Conservation (phyloP, 2,329 filamentous ascomycete genomes). For the Fusarium nelsonii region DNA sequence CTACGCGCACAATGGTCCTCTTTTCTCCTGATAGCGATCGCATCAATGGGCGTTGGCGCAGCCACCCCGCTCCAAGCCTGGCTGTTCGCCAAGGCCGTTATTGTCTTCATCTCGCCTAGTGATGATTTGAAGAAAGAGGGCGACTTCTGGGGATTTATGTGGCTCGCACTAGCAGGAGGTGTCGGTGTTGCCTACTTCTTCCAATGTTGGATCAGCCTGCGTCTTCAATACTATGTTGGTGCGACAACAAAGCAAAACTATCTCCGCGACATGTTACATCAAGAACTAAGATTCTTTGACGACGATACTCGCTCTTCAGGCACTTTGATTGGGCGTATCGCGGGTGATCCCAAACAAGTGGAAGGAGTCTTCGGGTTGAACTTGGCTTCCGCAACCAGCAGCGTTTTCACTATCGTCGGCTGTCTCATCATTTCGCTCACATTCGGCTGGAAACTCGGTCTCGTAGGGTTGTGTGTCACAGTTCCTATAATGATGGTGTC, state of each 20-base stretch:
- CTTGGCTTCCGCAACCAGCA: constrained; percentile 45
- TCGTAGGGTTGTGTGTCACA: constrained; percentile 53
- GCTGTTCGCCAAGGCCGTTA: constrained; percentile 46
- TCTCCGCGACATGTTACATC: constrained; percentile 46
- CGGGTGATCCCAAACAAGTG: constrained; percentile 48
- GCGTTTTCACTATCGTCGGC: constrained; percentile 48
- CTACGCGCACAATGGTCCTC: constrained; percentile 41
- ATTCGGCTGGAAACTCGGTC: constrained; percentile 54
- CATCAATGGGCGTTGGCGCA: constrained; percentile 40
- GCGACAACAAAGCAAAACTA: constrained; percentile 44
- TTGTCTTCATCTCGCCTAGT: constrained; percentile 40
- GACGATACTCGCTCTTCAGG: constrained; percentile 47
- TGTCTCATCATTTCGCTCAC: constrained; percentile 47
- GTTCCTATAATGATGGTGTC: constrained; percentile 52
- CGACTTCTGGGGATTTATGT: constrained; percentile 50
- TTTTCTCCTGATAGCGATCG: constrained; percentile 41
- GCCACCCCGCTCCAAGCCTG: constrained; percentile 47
- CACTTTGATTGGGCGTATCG: constrained; percentile 43
- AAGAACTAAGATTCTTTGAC: constrained; percentile 49
- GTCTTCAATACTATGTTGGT: constrained; percentile 27
- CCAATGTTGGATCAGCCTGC: constrained; percentile 34
- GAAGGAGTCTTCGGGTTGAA: constrained; percentile 51
- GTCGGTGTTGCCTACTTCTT: constrained; percentile 47
- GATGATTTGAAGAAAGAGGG: constrained; percentile 46
- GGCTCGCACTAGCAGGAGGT: constrained; percentile 46